These are phyloP conservation scores for Rhodotorula graminis DNA, from an alignment of 768 basidiomycete genomes.

Conservation along the genomic window DNA sequence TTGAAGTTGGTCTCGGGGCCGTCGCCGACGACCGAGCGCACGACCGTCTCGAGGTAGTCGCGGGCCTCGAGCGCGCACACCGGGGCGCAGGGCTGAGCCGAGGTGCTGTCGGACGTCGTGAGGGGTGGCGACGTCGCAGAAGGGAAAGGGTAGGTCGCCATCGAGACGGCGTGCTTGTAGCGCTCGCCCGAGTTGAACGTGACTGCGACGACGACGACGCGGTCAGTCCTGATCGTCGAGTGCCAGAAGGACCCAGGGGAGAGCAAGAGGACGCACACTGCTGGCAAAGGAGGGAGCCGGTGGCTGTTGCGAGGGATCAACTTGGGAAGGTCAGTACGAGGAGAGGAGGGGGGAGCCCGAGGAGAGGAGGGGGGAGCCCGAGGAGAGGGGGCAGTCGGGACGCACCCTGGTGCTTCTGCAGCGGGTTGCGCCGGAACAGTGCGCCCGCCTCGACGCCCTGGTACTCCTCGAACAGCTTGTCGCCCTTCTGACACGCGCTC, in stretches of 20 bases:
- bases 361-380: too few relatives aligned
- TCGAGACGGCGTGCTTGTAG: slow-evolving; percentile 43
- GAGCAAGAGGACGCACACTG: slow-evolving; percentile 11
- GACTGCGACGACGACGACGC: neutral
- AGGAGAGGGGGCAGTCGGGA: too few relatives aligned
- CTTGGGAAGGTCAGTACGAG: neutral
- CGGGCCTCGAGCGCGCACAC: slow-evolving; percentile 11
- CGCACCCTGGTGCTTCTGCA: slow-evolving; percentile 10
- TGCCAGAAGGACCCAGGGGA: neutral
- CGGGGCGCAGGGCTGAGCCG: slow-evolving; percentile 10
- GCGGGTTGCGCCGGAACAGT: slow-evolving; percentile 21
- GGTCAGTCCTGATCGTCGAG: too few relatives aligned
- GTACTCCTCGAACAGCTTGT: slow-evolving; percentile 24
- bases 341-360: too few relatives aligned
- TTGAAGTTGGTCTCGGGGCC: slow-evolving; percentile 37
- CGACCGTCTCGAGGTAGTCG: slow-evolving; percentile 10
- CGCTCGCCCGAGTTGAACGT: slow-evolving; percentile 22
- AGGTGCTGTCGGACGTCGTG: neutral
- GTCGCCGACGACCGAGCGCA: slow-evolving; percentile 22
- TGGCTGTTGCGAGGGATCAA: neutral
- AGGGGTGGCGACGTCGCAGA: neutral
- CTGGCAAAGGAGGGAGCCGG: slow-evolving; percentile 17
- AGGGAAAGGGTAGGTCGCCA: slow-evolving; percentile 41
- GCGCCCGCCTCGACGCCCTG: slow-evolving; percentile 17
- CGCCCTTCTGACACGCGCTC: neutral